Percentiles rank a stretch among this genome's conserved stretches.
Evolutionary conservation across 2,329 filamentous ascomycete genomes (phyloP).

Genomic region (Emericellopsis atlantica): DNA sequence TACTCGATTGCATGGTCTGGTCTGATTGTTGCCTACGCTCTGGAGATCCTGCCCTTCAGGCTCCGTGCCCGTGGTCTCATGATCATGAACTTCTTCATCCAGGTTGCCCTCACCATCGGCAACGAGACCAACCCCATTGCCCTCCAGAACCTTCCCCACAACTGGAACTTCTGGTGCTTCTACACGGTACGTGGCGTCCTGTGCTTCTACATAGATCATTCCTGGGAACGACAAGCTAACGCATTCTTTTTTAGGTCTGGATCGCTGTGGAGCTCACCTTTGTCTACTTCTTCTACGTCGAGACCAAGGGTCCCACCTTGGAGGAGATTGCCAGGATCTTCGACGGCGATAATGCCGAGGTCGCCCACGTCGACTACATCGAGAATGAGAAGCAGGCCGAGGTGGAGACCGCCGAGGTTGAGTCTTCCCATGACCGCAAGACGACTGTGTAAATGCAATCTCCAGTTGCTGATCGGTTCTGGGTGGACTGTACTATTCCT

Average conservation of each 20-base stretch:
- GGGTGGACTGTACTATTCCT: no score
- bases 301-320: constrained; percentile 58
- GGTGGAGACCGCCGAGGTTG: constrained; percentile 1
- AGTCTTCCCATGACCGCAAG: no score
- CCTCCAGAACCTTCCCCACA: constrained; percentile 6
- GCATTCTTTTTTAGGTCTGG: constrained; percentile 23
- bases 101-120: constrained; percentile 6
- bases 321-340: constrained; percentile 58
- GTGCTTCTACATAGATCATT: not conserved
- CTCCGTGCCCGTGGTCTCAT: constrained; percentile 12
- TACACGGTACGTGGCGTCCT: constrained; percentile 1
- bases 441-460: no score
- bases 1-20: constrained; percentile 13
- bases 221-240: not conserved
- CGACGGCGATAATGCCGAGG: constrained; percentile 35
- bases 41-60: constrained; percentile 13
- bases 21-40: constrained; percentile 10
- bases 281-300: constrained; percentile 55
- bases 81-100: constrained; percentile 8
- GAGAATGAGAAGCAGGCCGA: constrained; percentile 39
- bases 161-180: constrained; percentile 5
- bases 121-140: constrained; percentile 9
- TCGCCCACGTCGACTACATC: constrained; percentile 38
- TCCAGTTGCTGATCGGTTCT: no score
- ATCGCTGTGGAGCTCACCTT: constrained; percentile 47